Evolutionary conservation across 345 rosid species (phyloP).

Genomic region (Nephelium lappaceum): DNA sequence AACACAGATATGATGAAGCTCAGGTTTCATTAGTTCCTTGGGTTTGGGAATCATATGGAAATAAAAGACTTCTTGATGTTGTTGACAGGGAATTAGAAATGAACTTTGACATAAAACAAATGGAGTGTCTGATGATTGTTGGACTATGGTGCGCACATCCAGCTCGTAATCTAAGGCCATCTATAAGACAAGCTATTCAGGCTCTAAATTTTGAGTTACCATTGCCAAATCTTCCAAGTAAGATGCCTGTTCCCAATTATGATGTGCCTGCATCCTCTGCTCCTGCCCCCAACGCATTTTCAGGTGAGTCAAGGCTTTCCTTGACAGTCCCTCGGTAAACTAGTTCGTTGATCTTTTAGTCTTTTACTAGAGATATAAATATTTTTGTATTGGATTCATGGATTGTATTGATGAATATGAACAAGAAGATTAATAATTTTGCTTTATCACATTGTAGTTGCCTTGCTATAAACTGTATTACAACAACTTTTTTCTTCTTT

Average conservation of each 20-base stretch:
- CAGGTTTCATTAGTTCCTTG: conserved; percentile 1
- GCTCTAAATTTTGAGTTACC: conserved; percentile 8
- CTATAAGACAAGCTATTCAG: conserved; percentile 7
- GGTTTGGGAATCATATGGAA: conserved; percentile 24
- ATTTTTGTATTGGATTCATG: too few species aligned
- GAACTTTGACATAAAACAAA: conserved; percentile 12
- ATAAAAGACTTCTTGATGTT: background rate
- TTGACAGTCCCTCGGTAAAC: background rate
- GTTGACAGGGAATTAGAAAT: conserved; percentile 1
- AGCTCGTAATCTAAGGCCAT: conserved; percentile 9
- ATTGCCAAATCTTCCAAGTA: background rate
- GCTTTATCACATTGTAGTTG: too few species aligned
- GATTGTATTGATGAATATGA: too few species aligned
- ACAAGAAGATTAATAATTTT: too few species aligned
- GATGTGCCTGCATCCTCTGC: background rate
- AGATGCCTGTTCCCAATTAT: conserved; percentile 8
- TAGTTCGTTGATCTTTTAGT: too few species aligned
- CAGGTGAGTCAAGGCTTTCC: background rate
- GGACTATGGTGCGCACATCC: conserved; percentile 24
- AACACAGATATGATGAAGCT: background rate
- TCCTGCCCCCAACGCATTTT: background rate
- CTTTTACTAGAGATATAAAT: too few species aligned
- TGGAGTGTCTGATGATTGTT: conserved; percentile 18
- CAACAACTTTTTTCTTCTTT: too few species aligned
- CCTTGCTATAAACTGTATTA: too few species aligned